Evolutionary conservation across 2,329 filamentous ascomycete species (phyloP), one percentile per base, ranked within the genome.

Genomic region (Eutypa lata): DNA sequence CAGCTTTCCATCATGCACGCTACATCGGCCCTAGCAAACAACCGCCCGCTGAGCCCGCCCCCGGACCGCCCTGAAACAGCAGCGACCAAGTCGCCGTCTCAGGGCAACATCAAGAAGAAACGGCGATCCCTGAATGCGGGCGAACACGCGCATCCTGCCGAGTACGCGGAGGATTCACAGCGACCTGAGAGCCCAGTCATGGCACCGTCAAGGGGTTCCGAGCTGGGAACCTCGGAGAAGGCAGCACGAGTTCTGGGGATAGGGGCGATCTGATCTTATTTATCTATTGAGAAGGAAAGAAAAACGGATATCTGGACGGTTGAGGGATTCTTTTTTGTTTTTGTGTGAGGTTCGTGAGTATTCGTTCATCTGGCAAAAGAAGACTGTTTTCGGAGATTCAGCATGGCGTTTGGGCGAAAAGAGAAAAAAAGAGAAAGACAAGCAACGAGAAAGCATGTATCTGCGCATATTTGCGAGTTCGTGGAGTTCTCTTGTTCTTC

Each of bases 91-190:
- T 54, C 54, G 21, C 59, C 64, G 28, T 63, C 64, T 3, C 66
- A 68, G 53, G 67, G 67, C 16, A 69, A 69, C 48, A 68, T 69
- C 52, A 69, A 69, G 58, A 68, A 63, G 55, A 69, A 69, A 53
- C 56, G 67, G 19, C 65, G 67, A 21, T 67, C 65, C 8, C 61
- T 68, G 31, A 65, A 61, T 35, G 48, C 58, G 4, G 67, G 67
- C 7, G 67, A 69, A 52, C 59, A 59, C 40, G 59, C 67, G 8
- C 67, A 68, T 48, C 67, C 66, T 3, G 65, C 65, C 48, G 67
- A 69, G 24, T 64, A 60, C 10, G 48, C 61, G 7, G 65, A 69
- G 37, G 59, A 64, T 26, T 45, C 55, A 11, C 57, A 57, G 19
- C 49, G 56, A n/a, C 65, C 65, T 3, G 64, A 67, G 7, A 69